These are phyloP conservation scores for Tricholoma flavovirens DNA, from an alignment of 768 basidiomycete genomes.

Conservation along the genomic window DNA sequence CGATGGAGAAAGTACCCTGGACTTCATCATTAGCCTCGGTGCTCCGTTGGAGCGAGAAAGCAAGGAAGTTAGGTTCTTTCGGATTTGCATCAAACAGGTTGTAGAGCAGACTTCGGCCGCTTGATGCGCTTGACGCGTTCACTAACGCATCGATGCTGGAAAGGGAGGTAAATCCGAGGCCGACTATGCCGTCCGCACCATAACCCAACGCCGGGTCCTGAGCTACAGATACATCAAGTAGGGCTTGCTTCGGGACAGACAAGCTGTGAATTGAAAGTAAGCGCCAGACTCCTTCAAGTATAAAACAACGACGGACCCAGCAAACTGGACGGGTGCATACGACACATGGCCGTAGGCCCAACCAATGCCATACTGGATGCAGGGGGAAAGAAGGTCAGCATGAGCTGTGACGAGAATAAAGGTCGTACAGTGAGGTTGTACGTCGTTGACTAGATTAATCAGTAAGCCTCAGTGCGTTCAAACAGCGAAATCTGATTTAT, in stretches of 20 bases:
- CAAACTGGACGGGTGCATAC: slow-evolving; percentile 60
- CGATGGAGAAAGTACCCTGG: slow-evolving; percentile 68
- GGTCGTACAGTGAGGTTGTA: slow-evolving; percentile 59
- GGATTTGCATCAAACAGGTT: slow-evolving; percentile 71
- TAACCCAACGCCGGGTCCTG: slow-evolving; percentile 69
- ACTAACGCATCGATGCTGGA: slow-evolving; percentile 64
- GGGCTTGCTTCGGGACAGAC: slow-evolving; percentile 62
- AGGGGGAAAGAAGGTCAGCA: slow-evolving; percentile 1
- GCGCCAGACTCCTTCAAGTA: slow-evolving; percentile 1
- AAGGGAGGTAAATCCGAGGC: slow-evolving; percentile 73
- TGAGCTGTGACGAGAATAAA: neutral
- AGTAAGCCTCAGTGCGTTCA: slow-evolving; percentile 5
- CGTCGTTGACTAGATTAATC: slow-evolving; percentile 30
- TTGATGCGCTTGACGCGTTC: slow-evolving; percentile 49
- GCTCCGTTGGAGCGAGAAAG: slow-evolving; percentile 65
- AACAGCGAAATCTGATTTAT: neutral
- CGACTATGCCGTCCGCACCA: slow-evolving; percentile 66
- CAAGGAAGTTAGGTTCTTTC: slow-evolving; percentile 71
- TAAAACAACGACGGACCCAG: slow-evolving; percentile 44
- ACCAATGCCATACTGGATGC: slow-evolving; percentile 68
- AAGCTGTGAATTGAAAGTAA: slow-evolving; percentile 35
- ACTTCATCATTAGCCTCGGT: slow-evolving; percentile 47
- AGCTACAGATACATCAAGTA: slow-evolving; percentile 57
- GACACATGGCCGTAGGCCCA: slow-evolving; percentile 66
- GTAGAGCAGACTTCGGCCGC: slow-evolving; percentile 67